A percentile compares a stretch with the other conserved stretches of the same genome.
Conservation (phyloP, 768 basidiomycete species). For the Podaxis rugospora region DNA sequence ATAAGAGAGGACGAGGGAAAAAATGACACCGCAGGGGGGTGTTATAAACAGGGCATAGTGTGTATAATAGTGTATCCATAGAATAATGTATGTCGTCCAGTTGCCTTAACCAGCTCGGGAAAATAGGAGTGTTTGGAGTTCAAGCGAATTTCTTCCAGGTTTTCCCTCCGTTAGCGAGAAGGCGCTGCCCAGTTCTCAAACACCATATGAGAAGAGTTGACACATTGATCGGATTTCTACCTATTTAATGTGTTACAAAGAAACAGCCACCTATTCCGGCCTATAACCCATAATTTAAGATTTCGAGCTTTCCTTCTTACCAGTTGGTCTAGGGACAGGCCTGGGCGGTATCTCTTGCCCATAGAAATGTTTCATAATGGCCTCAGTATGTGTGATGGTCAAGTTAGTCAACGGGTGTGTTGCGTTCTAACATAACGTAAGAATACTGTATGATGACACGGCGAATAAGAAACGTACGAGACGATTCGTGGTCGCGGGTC, state of each 20-base stretch:
- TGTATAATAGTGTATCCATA: too few species aligned
- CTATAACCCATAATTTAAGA: neutral
- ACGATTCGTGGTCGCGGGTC: constrained; percentile 19
- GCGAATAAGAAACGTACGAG: constrained; percentile 18
- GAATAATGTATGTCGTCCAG: too few species aligned
- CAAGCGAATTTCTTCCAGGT: too few species aligned
- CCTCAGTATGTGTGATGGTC: constrained; percentile 32
- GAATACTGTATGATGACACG: neutral
- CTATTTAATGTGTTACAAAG: neutral
- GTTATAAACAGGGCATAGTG: too few species aligned
- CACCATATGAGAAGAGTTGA: neutral
- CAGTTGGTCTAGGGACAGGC: neutral
- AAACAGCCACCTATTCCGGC: neutral
- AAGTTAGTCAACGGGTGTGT: constrained; percentile 32
- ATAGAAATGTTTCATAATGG: constrained; percentile 25
- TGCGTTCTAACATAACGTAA: constrained; percentile 21
- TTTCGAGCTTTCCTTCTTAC: neutral
- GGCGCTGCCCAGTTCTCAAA: neutral
- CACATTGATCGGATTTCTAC: neutral
- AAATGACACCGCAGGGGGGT: too few species aligned
- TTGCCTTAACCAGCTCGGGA: too few species aligned
- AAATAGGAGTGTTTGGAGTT: too few species aligned
- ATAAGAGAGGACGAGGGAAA: neutral
- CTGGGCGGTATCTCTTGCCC: constrained; percentile 6
- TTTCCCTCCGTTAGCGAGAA: too few species aligned